These are phyloP conservation scores for Pichia norvegensis DNA, from an alignment of 1,139 yeast genomes.

Conservation along the genomic window DNA sequence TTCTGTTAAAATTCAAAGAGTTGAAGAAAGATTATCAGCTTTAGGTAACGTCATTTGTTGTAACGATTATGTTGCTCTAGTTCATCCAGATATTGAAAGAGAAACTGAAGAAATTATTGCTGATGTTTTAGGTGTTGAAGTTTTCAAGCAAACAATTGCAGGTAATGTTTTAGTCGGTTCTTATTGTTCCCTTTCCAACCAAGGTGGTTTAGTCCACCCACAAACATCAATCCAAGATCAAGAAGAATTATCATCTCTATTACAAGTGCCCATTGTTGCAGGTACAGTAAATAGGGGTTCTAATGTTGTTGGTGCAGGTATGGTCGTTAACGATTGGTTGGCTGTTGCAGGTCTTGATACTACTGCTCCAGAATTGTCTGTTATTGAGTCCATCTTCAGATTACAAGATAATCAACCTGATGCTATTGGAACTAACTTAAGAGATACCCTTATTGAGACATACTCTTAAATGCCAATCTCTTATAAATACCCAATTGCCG, in stretches of 20 bases:
- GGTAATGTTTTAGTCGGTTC: conserved; percentile 97
- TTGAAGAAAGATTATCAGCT: conserved; percentile 94
- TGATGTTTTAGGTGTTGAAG: conserved; percentile 98
- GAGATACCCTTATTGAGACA: conserved; percentile 88
- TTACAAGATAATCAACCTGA: conserved; percentile 86
- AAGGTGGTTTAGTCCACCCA: conserved; percentile 98
- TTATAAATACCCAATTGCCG: neutral
- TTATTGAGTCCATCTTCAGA: conserved; percentile 91
- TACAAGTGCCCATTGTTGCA: conserved; percentile 96
- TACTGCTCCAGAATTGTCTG: conserved; percentile 97
- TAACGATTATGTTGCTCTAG: conserved; percentile 97
- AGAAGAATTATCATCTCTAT: conserved; percentile 89
- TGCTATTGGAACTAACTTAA: conserved; percentile 70
- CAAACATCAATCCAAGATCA: conserved; percentile 96
- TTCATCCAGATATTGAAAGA: conserved; percentile 98
- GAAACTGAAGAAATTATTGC: conserved; percentile 98
- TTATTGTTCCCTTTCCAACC: conserved; percentile 89
- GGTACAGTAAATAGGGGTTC: conserved; percentile 99
- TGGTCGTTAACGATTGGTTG: conserved; percentile 97
- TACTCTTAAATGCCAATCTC: conserved; percentile 33
- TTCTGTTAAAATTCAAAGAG: conserved; percentile 89
- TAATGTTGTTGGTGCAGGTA: conserved; percentile 95
- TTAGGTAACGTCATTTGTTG: conserved; percentile 97
- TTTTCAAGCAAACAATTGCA: conserved; percentile 97
- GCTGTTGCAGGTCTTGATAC: conserved; percentile 97